Evolutionary conservation across 73 alveolate species (phyloP), one percentile per base, ranked within the genome.

Genomic region (Symbiodinium natans): DNA sequence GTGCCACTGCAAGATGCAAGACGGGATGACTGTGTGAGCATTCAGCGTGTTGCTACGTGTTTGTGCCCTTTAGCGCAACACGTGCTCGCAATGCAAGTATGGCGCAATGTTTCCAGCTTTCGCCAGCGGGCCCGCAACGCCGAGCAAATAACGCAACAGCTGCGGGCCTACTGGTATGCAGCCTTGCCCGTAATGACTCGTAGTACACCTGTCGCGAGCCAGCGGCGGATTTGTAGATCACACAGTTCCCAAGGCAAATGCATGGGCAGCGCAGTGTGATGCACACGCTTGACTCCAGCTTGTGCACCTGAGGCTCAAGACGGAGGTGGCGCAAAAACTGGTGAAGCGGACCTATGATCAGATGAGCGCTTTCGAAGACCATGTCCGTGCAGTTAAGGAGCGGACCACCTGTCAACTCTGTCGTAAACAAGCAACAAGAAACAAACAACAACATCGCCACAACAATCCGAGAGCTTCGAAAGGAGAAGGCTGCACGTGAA

Each of bases 101-200:
- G 97, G 97, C 97, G 46, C 75, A 90, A 82, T 41, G 97, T 90
- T 38, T n/a, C 56, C 46, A 90, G 97, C 80, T 52, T 71, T 9
- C 97, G 97, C 42, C 97, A 71, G 52, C 97, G 97, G 27, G 97
- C 97, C 33, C 97, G 97, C 59, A 90, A 90, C 41, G 97, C 97
- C 19, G 97, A 90, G 52, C 33, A 34, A n/a, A 90, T 90, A 40
- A 71, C 87, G 39, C 33, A 90, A 85, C 46, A 73, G 97, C 31
- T 34, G 92, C 36, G 17, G 33, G 80, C 80, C 27, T 23, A n/a
- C 13, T 46, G 59, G 59, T 46, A 6, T 46, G 59, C 59, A 9
- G 13, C 13, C 59, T 46, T n/a, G n/a, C 40, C 41, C 71, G 0
- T 1, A 2, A 56, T 56, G n/a, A n/a, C n/a, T n/a, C n/a, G n/a